Base-by-base conservation (phyloP, 169 alveolate genomes). In the Eimeria necatrix region DNA sequence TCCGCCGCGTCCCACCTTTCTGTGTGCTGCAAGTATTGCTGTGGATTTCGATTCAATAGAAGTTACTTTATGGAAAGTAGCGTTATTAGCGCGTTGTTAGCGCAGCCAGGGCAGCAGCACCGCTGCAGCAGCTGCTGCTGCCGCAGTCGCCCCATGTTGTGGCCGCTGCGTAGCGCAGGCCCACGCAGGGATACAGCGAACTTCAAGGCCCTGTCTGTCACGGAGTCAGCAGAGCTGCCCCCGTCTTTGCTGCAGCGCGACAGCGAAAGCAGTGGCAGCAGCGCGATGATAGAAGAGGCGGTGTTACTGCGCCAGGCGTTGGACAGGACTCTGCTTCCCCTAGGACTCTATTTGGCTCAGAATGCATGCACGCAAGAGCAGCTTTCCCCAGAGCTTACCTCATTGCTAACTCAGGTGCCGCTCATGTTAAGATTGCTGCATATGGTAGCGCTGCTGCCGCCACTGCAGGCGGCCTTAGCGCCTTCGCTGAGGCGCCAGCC, bases 241-340 rank as follows among this genome's bases (percentile, higher is more conserved):
- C 7, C 51, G 51, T 76, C 86, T 76, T 76, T 76, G 48, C 86
- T 76, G 60, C 86, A 76, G 61, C 68, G 51, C n/a, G 64, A 49
- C 49, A 48, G 49, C 68, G 48, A 46, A 59, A 76, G n/a, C 46
- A 76, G 48, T 46, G 64, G 86, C 64, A 76, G 64, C 12, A 76
- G 18, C 22, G 41, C 41, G 2, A 61, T 48, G 20, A 49, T 76
- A 49, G 41, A 41, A 14, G 86, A 76, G 68, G 10, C 86, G 20
- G 86, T 76, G 18, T 76, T n/a, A 6, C n/a, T 76, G 48, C 86
- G 86, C 51, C 86, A 76, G 86, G 86, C 86, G 49, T 8, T 76
- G 22, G 86, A 76, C 12, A 76, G 48, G 64, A 12, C 48, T 4
- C 48, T 76, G n/a, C 46, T 76, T 9, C 86, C 86, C 22, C 51